phyloP scores from a whole-genome alignment of 106 monocot genomes.

The Amphibolis antarctica region DNA sequence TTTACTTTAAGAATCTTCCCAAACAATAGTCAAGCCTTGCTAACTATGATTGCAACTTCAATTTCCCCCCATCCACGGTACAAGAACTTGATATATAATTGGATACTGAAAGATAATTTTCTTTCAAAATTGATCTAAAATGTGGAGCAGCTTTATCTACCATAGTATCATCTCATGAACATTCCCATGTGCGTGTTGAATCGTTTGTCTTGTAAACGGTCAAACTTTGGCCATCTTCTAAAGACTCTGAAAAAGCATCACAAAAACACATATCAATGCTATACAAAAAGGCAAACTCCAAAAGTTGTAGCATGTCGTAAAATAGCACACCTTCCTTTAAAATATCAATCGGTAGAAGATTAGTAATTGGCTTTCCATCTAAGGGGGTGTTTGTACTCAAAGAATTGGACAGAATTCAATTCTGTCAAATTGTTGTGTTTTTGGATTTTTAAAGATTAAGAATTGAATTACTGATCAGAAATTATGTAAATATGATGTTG shows the following conservation, averaged over 20 bases:
- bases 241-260: background rate
- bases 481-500: no score
- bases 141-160: slow-evolving; percentile 61
- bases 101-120: slow-evolving; percentile 47
- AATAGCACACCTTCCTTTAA: slow-evolving; percentile 33
- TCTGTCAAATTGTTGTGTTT: no score
- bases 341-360: slow-evolving; percentile 59
- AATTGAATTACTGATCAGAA: no score
- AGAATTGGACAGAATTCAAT: no score
- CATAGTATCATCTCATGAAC: slow-evolving; percentile 57
- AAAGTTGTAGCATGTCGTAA: background rate
- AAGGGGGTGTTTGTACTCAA: no score
- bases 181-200: slow-evolving; percentile 44
- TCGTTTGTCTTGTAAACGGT: background rate
- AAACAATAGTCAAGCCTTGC: slow-evolving; percentile 45
- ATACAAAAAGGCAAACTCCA: background rate
- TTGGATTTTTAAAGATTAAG: no score
- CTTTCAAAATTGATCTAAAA: slow-evolving; percentile 54
- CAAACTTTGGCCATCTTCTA: slow-evolving; percentile 14
- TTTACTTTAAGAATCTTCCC: slow-evolving; percentile 45
- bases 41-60: slow-evolving; percentile 52
- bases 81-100: slow-evolving; percentile 3
- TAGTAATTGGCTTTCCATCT: slow-evolving; percentile 36
- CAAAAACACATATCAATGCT: background rate
- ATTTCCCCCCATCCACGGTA: slow-evolving; percentile 18